Evolutionary conservation across 2,329 filamentous ascomycete species (phyloP), one percentile per base, ranked within the genome.

Genomic region (Penicillium sp.): DNA sequence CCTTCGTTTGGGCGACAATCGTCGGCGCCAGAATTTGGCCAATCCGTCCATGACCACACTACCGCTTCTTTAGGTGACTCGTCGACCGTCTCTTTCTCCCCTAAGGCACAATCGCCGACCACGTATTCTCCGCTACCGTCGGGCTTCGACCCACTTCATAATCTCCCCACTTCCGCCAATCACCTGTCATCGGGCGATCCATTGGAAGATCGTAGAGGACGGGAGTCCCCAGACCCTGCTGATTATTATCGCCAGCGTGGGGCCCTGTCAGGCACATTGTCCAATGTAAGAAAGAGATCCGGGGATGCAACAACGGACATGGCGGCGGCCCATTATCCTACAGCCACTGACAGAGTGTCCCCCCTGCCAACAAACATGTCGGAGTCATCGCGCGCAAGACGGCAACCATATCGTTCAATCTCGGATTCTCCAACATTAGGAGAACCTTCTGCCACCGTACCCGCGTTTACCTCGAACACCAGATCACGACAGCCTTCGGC

Each of bases 401-500:
- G 54, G 14, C 63, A 54, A 31, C 61, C 61, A 37, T 56, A 64
- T 42, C 68, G 65, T 41, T 67, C 69, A 3, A 56, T 57, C 4
- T 70, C 70, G 14, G 64, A 66, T 51, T 63, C 63, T 34, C 62
- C 60, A 13, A 53, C 40, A 19, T 53, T 52, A 54, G 57, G 49
- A 52, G 53, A 33, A 33, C 19, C 38, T 22, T 62, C 51, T 52
- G 48, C 36, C 52, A 62, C 45, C 43, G 12, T 45, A 14, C 52
- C 34, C 37, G 55, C 30, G 46, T 49, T 37, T 22, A 57, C 19
- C 46, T 59, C 25, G 18, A 44, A 44, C 6, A 10, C 41, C 22
- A 64, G 66, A 61, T 71, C 58, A 55, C 70, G 72, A 57, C 79
- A 86, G 57, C 77, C 83, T n/a, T 91, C 86, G 52, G 87, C 93